Evolutionary conservation across 2,329 filamentous ascomycete species (phyloP), one percentile per base, ranked within the genome.

Genomic region (Penicillium psychrosexuale): DNA sequence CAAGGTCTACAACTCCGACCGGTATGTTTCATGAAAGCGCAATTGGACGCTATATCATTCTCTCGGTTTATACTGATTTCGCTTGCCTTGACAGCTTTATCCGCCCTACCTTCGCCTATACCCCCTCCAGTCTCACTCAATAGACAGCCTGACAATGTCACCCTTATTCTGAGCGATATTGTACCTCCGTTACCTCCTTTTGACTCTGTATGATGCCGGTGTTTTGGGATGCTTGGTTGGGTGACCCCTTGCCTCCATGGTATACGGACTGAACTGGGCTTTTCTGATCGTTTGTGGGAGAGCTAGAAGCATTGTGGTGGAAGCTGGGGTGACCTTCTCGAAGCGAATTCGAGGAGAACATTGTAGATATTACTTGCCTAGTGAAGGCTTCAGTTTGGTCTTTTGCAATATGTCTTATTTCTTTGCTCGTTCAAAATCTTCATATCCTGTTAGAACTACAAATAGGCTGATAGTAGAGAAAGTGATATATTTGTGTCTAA

Each of bases 1-100:
- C 50, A 90, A 88, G 78, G 82, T 95, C 47, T 99, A 97, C 80
- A 84, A 97, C 79, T 86, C 84, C 64, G 91, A 96, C 71, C 83
- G 90, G 90, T 97, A 80, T 62, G 88, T 74, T 50, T 9, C 39
- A 31, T 19, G 7, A 4, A 36, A 17, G 33, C 44, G n/a, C 24
- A 9, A 12, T 5, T 34, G 12, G 7, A 6, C 11, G 17, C 15
- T 40, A 5, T 27, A 27, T 45, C 4, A 5, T 17, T 8, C 11
- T 8, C 11, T 5, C 24, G 13, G 36, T 38, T 22, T 7, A 24
- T 43, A 17, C 61, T 65, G 49, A 64, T 43, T 11, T 7, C 12
- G n/a, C 28, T 37, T 15, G 13, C 3, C 15, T 22, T 3, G 53
- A 27, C 66, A 91, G 89, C 74, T 93, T 90, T 70, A 86, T 95